These are phyloP conservation scores for Lepidium didymum DNA, from an alignment of 345 rosid genomes.

Conservation along the genomic window DNA sequence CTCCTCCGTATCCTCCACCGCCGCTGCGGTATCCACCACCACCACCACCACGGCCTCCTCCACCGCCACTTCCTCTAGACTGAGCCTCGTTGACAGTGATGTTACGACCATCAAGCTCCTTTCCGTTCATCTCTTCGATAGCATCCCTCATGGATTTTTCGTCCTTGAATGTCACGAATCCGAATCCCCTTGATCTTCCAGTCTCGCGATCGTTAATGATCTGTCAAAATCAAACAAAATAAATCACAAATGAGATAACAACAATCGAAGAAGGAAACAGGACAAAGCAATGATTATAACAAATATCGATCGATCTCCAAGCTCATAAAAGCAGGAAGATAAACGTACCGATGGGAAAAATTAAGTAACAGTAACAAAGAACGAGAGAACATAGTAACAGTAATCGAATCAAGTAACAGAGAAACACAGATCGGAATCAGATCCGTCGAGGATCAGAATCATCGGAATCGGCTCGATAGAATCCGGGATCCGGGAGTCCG, in stretches of 20 bases:
- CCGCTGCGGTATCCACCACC: slow-evolving; percentile 36
- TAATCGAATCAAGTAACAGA: slow-evolving; percentile 45
- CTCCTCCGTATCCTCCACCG: slow-evolving; percentile 34
- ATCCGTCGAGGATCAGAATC: slow-evolving; percentile 31
- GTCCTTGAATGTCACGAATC: slow-evolving; percentile 72
- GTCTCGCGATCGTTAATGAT: slow-evolving; percentile 90
- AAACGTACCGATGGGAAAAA: slow-evolving; percentile 73
- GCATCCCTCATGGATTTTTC: slow-evolving; percentile 91
- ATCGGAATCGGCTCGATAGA: slow-evolving; percentile 16
- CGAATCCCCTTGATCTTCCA: slow-evolving; percentile 81
- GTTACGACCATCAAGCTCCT: slow-evolving; percentile 65
- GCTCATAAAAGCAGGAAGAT: slow-evolving; percentile 55
- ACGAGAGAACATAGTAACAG: slow-evolving; percentile 49
- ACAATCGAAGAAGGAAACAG: accelerated
- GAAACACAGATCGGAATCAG: slow-evolving; percentile 34
- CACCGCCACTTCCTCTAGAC: slow-evolving; percentile 51
- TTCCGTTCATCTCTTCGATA: slow-evolving; percentile 85
- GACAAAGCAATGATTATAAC: neutral
- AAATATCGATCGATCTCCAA: slow-evolving; percentile 67
- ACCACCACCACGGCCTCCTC: slow-evolving; percentile 37
- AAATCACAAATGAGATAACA: neutral
- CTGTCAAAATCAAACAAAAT: slow-evolving; percentile 18
- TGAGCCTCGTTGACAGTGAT: slow-evolving; percentile 91
- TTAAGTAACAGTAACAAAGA: slow-evolving; percentile 65
- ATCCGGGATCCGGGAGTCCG: slow-evolving; percentile 28